Percentiles rank a stretch among this genome's conserved stretches.
These are phyloP conservation scores for Scutellaria galericulata DNA, from an alignment of 257 asterid species.

Conservation along the genomic window DNA sequence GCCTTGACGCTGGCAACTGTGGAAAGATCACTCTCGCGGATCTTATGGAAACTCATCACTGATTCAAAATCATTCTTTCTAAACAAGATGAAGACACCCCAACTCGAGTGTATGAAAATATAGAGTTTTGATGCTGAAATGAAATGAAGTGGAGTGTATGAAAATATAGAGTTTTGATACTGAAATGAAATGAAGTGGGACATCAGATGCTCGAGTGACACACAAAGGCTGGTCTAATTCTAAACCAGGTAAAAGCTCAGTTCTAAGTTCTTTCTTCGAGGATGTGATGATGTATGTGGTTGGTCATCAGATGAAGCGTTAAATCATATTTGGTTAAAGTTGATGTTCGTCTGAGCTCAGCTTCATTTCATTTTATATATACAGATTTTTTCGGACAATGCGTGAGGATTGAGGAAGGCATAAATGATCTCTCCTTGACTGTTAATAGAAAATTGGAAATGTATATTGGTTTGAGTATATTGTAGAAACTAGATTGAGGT, in stretches of 20 bases:
- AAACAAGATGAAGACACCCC: background rate
- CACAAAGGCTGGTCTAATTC: conserved; percentile 4
- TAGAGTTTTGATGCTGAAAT: background rate
- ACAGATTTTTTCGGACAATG: conserved; percentile 15
- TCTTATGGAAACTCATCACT: conserved; percentile 65
- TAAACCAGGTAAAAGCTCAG: conserved; percentile 33
- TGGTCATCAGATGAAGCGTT: background rate
- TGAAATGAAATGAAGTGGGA: background rate
- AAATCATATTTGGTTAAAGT: background rate
- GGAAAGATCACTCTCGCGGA: conserved; percentile 90
- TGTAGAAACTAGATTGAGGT: background rate
- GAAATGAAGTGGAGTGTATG: background rate
- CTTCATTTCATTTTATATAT: background rate
- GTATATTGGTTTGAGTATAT: background rate
- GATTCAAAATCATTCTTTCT: conserved; percentile 24
- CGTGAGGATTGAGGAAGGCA: background rate
- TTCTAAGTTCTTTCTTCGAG: background rate
- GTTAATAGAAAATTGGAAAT: background rate
- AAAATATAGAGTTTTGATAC: background rate
- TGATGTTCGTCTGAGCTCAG: conserved; percentile 14
- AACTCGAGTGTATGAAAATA: background rate
- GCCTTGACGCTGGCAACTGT: conserved; percentile 77
- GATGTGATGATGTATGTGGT: too few relatives aligned
- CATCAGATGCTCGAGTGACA: background rate
- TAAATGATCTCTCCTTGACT: conserved; percentile 8